Conservation (phyloP, 495 filamentous ascomycete genomes). For the Astrothelium macrocarpum region DNA sequence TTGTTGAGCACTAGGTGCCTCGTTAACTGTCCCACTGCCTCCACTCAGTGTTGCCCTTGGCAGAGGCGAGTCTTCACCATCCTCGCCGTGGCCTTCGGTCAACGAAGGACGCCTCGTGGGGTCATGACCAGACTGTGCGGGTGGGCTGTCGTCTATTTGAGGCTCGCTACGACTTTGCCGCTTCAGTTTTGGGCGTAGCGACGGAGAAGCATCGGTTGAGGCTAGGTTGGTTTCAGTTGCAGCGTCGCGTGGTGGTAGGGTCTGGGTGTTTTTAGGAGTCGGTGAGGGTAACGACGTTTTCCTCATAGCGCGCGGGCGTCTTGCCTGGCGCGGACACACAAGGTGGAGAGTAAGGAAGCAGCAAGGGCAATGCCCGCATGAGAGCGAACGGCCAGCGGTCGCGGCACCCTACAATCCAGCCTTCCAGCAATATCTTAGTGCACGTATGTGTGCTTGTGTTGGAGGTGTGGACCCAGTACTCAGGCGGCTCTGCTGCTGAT, state of each 20-base stretch:
- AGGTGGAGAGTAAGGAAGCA: neutral
- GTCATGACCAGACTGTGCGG: neutral
- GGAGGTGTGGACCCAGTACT: neutral
- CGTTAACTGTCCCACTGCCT: neutral
- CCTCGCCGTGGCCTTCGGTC: neutral
- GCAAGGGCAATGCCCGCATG: conserved; percentile 2
- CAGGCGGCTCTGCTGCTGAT: conserved; percentile 4
- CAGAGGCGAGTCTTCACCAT: neutral
- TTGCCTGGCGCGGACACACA: neutral
- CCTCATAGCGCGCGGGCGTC: conserved; percentile 1
- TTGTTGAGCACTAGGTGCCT: neutral
- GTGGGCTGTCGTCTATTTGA: neutral
- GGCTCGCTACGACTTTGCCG: neutral
- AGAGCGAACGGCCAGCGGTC: neutral
- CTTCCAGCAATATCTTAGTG: no score
- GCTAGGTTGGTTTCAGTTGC: neutral
- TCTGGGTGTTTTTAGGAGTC: neutral
- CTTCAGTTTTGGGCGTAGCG: neutral
- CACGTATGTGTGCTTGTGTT: neutral
- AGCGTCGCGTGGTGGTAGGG: neutral
- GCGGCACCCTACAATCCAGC: neutral
- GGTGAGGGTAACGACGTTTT: conserved; percentile 5
- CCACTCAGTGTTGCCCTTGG: neutral
- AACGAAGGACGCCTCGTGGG: neutral
- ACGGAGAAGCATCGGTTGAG: neutral